These are phyloP conservation scores for Fusarium gaditjirri DNA, from an alignment of 2,329 filamentous ascomycete genomes.

Conservation along the genomic window DNA sequence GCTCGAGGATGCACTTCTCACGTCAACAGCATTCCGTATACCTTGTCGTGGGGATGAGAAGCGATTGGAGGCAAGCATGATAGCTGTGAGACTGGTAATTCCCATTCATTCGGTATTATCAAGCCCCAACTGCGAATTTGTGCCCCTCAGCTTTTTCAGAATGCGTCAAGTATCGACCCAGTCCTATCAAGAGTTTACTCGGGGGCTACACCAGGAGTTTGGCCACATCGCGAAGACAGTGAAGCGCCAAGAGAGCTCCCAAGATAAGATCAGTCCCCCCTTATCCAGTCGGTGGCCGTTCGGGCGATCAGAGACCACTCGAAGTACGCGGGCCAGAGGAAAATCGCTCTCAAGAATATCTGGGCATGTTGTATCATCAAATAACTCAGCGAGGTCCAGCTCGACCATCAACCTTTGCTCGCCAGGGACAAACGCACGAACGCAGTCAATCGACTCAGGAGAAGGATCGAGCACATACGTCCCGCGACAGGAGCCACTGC, in stretches of 20 bases:
- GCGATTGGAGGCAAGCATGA: conserved; percentile 49
- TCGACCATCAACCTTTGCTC: conserved; percentile 45
- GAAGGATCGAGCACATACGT: conserved; percentile 34
- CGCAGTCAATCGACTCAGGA: conserved; percentile 27
- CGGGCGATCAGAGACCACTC: conserved; percentile 14
- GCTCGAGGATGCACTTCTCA: conserved; percentile 59
- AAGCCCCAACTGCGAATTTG: conserved; percentile 65
- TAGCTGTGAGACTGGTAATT: conserved; percentile 70
- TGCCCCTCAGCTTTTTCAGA: conserved; percentile 73
- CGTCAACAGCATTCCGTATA: conserved; percentile 55
- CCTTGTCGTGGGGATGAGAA: conserved; percentile 49
- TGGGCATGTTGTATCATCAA: conserved; percentile 24
- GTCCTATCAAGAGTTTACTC: conserved; percentile 68
- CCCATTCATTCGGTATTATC: conserved; percentile 67
- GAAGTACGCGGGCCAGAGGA: neutral
- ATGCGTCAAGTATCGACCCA: conserved; percentile 71
- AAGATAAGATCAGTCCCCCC: neutral
- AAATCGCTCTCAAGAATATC: conserved; percentile 14
- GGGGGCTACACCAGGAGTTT: conserved; percentile 70
- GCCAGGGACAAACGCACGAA: conserved; percentile 15
- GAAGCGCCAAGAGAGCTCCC: conserved; percentile 6
- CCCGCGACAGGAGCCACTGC: conserved; percentile 41
- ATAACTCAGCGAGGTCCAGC: conserved; percentile 33
- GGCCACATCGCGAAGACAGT: conserved; percentile 56
- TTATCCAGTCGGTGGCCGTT: conserved; percentile 29